phyloP scores from a whole-genome alignment of 768 basidiomycete genomes.

The Fomitopsis serialis region DNA sequence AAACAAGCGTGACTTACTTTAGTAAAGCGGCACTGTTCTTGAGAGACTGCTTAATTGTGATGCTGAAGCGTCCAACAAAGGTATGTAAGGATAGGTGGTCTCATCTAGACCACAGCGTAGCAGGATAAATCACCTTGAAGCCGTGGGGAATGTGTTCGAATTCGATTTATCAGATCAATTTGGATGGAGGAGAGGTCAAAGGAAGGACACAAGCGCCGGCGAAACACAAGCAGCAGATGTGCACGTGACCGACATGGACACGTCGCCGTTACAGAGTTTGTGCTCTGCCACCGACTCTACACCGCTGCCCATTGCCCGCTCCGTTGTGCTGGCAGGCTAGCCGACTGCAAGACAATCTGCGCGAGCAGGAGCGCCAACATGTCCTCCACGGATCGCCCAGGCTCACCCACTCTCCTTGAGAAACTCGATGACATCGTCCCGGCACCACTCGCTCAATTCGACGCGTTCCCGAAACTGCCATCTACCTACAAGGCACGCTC shows the following conservation, averaged over 20 bases:
- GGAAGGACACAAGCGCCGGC: too few relatives aligned
- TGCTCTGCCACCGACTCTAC: not conserved
- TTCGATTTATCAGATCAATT: too few relatives aligned
- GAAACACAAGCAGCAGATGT: not conserved
- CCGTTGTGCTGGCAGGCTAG: conserved; percentile 5
- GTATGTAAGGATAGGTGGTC: too few relatives aligned
- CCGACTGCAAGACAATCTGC: not conserved
- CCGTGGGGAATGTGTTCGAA: too few relatives aligned
- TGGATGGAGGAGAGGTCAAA: too few relatives aligned
- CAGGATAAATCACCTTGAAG: too few relatives aligned
- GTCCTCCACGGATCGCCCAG: conserved; percentile 6
- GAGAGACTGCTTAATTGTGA: too few relatives aligned
- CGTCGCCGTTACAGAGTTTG: not conserved
- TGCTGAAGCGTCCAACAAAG: too few relatives aligned
- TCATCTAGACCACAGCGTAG: too few relatives aligned
- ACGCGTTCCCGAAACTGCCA: conserved; percentile 85
- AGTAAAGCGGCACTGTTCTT: too few relatives aligned
- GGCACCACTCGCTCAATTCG: conserved; percentile 66
- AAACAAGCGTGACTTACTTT: too few relatives aligned
- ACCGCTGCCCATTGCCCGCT: not conserved
- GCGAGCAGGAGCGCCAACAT: not conserved
- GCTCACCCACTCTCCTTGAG: conserved; percentile 37
- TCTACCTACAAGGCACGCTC: conserved; percentile 78
- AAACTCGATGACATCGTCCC: conserved; percentile 62
- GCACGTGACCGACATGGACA: not conserved